phyloP scores from a whole-genome alignment of 2,329 filamentous ascomycete genomes.

The Dothideomycetidae sp. region DNA sequence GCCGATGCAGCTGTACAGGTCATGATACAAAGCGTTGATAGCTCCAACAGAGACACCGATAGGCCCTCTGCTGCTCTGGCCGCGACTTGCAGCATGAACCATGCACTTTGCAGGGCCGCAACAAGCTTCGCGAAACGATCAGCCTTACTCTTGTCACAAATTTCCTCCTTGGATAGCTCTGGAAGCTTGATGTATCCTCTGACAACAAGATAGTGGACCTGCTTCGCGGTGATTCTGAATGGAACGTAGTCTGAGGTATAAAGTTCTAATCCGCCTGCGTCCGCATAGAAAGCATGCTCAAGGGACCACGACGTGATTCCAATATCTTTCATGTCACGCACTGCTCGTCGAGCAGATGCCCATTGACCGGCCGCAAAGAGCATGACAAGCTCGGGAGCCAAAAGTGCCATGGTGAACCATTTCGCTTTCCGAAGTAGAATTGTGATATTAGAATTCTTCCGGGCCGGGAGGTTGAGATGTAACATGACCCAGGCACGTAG shows the following conservation, averaged over 20 bases:
- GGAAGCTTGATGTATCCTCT: background rate
- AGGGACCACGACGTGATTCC: background rate
- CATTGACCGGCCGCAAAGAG: background rate
- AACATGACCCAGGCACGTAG: background rate
- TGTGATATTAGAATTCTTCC: background rate
- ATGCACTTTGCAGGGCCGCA: background rate
- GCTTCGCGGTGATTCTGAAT: background rate
- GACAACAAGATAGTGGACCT: background rate
- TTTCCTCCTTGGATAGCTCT: background rate
- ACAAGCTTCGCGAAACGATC: background rate
- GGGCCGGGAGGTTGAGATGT: background rate
- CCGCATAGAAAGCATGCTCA: background rate
- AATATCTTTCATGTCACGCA: background rate
- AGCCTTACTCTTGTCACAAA: conserved; percentile 1
- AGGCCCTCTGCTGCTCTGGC: background rate
- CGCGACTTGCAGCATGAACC: background rate
- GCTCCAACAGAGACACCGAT: background rate
- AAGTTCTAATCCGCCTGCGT: background rate
- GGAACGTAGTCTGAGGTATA: background rate
- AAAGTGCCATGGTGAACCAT: background rate
- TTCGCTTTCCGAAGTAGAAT: background rate
- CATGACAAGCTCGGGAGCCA: background rate
- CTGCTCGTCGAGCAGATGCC: background rate
- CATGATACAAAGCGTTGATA: background rate
- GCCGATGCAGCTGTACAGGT: background rate